Evolutionary conservation across 2,329 filamentous ascomycete genomes (phyloP).

Genomic region (Colletotrichum salicis): DNA sequence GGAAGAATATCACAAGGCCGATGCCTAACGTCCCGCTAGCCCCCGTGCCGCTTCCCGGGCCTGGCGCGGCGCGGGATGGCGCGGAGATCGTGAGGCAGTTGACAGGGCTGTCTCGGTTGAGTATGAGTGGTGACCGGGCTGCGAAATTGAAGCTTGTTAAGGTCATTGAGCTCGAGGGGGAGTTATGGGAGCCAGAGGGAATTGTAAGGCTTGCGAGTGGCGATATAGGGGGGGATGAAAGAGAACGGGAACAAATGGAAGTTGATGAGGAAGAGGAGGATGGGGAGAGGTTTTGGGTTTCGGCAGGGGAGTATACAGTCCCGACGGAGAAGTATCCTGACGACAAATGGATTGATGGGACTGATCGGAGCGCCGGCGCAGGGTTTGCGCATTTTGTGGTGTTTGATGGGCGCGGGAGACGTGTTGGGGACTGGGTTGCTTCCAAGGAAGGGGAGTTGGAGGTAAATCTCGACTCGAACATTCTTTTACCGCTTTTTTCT

Average conservation of each 20-base stretch:
- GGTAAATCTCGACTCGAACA: slow-evolving; percentile 4
- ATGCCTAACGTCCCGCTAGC: slow-evolving; percentile 44
- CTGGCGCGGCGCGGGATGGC: slow-evolving; percentile 47
- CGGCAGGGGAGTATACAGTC: slow-evolving; percentile 55
- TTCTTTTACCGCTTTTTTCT: background rate
- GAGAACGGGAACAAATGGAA: too few species aligned
- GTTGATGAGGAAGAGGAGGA: background rate
- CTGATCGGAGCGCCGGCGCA: slow-evolving; percentile 56
- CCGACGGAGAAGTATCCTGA: slow-evolving; percentile 49
- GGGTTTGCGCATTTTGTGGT: slow-evolving; percentile 58
- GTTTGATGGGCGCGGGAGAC: slow-evolving; percentile 53
- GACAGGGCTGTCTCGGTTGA: slow-evolving; percentile 46
- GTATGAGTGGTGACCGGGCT: background rate
- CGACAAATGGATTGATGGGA: slow-evolving; percentile 59
- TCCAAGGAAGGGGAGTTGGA: slow-evolving; percentile 45
- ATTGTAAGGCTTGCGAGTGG: slow-evolving; percentile 50
- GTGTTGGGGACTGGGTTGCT: slow-evolving; percentile 57
- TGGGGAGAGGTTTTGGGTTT: slow-evolving; percentile 55
- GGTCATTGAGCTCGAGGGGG: slow-evolving; percentile 54
- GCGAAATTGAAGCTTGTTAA: slow-evolving; percentile 47
- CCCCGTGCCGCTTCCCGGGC: slow-evolving; percentile 47
- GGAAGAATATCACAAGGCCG: slow-evolving; percentile 48
- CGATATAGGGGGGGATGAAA: slow-evolving; percentile 20
- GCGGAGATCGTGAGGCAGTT: slow-evolving; percentile 51
- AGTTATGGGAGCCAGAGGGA: slow-evolving; percentile 61